Evolutionary conservation across 1,139 yeast genomes (phyloP).

Genomic region (Hansenula sp.): DNA sequence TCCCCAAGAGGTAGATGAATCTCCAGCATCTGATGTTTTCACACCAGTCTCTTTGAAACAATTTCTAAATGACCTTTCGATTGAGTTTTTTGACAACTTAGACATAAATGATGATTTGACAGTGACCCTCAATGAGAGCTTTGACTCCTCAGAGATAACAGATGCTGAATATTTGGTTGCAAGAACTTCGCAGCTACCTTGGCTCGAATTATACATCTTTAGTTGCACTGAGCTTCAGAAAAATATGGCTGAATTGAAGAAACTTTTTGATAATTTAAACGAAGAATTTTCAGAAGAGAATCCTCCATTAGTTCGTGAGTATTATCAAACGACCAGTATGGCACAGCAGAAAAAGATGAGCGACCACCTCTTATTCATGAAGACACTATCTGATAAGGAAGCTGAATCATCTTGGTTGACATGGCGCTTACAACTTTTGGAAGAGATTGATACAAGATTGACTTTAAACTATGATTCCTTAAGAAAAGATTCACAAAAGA

Average conservation of each 20-base stretch:
- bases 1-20: slow-evolving; percentile 14
- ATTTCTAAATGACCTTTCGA: slow-evolving; percentile 43
- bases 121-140: slow-evolving; percentile 14
- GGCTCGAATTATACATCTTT: slow-evolving; percentile 46
- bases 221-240: slow-evolving; percentile 49
- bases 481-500: slow-evolving; percentile 25
- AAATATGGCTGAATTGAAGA: slow-evolving; percentile 45
- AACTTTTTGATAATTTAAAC: slow-evolving; percentile 42
- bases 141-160: slow-evolving; percentile 7
- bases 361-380: slow-evolving; percentile 39
- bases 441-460: slow-evolving; percentile 28
- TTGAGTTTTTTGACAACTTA: slow-evolving; percentile 49
- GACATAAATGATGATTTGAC: slow-evolving; percentile 33
- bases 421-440: slow-evolving; percentile 43
- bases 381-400: slow-evolving; percentile 42
- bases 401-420: slow-evolving; percentile 46
- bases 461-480: slow-evolving; percentile 21
- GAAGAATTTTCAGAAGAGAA: slow-evolving; percentile 43
- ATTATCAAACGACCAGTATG: slow-evolving; percentile 31
- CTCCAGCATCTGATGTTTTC: slow-evolving; percentile 10
- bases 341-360: slow-evolving; percentile 36
- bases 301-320: slow-evolving; percentile 44
- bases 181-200: slow-evolving; percentile 27
- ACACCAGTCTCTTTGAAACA: slow-evolving; percentile 35
- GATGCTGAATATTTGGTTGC: slow-evolving; percentile 20